phyloP scores from a whole-genome alignment of 805 yeast species.

The Starmera dryadoides region DNA sequence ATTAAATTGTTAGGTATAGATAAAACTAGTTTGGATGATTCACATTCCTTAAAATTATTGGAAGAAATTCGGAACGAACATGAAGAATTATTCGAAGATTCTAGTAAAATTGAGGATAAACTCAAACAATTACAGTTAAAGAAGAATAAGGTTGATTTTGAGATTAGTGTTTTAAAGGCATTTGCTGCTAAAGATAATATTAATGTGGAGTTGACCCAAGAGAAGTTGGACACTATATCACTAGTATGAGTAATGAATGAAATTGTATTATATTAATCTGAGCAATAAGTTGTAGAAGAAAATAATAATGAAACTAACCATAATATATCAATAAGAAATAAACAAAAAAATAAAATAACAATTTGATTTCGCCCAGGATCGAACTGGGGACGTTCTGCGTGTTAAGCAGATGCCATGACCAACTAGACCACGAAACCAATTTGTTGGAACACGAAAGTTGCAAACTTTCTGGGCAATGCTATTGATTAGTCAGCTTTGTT shows the following conservation, averaged over 20 bases:
- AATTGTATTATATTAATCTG: too few relatives aligned
- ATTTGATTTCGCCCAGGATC: slow-evolving; percentile 99
- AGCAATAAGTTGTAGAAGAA: too few relatives aligned
- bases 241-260: slow-evolving; percentile 7
- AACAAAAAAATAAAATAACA: slow-evolving; percentile 2
- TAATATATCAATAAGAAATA: too few relatives aligned
- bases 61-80: slow-evolving; percentile 5
- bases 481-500: too few relatives aligned
- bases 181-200: slow-evolving; percentile 23
- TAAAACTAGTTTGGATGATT: neutral
- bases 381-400: slow-evolving; percentile 99
- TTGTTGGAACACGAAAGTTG: too few relatives aligned
- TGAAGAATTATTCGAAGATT: slow-evolving; percentile 12
- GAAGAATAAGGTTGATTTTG: slow-evolving; percentile 17
- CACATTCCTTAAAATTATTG: neutral
- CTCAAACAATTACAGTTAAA: slow-evolving; percentile 16
- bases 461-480: too few relatives aligned
- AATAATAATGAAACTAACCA: too few relatives aligned
- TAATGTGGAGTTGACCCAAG: slow-evolving; percentile 27
- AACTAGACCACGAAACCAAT: slow-evolving; percentile 96
- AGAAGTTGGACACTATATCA: slow-evolving; percentile 23
- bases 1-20: slow-evolving; percentile 6
- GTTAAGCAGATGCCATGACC: slow-evolving; percentile 99
- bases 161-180: slow-evolving; percentile 19
- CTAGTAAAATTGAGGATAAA: slow-evolving; percentile 16